These are phyloP conservation scores for Neoboletus brunneissimus DNA, from an alignment of 768 basidiomycete species.

Conservation along the genomic window DNA sequence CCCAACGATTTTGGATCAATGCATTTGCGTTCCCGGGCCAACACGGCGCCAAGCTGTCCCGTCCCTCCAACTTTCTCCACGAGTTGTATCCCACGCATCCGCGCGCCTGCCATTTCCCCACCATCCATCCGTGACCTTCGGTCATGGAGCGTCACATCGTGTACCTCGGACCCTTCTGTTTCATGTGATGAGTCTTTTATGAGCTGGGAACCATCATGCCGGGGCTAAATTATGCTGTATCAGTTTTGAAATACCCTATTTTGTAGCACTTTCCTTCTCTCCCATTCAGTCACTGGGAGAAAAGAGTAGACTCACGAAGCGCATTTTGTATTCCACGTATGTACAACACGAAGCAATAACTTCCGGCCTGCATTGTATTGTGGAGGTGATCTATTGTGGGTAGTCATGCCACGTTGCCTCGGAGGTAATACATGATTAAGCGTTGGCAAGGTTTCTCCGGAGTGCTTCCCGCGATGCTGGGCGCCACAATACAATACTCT, in stretches of 20 bases:
- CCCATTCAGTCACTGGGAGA: background rate
- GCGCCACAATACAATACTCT: background rate
- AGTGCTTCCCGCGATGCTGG: background rate
- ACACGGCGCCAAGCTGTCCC: background rate
- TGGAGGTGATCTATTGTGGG: background rate
- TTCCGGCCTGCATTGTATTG: background rate
- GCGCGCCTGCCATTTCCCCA: slow-evolving; percentile 20
- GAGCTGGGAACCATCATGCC: slow-evolving; percentile 56
- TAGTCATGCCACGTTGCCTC: background rate
- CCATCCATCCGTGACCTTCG: slow-evolving; percentile 16
- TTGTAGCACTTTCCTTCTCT: background rate
- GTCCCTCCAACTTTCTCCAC: slow-evolving; percentile 11
- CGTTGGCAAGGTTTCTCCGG: background rate
- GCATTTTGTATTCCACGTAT: slow-evolving; percentile 6
- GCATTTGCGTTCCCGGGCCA: slow-evolving; percentile 15
- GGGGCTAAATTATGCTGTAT: slow-evolving; percentile 19
- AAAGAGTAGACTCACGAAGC: background rate
- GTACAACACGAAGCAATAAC: background rate
- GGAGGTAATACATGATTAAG: background rate
- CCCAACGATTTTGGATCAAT: slow-evolving; percentile 24
- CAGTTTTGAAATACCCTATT: background rate
- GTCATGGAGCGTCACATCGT: slow-evolving; percentile 19
- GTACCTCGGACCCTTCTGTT: slow-evolving; percentile 29
- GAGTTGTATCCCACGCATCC: slow-evolving; percentile 15
- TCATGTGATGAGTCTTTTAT: slow-evolving; percentile 57